Conservation (phyloP, 2,329 filamentous ascomycete genomes). For the Claviceps humidiphila region DNA sequence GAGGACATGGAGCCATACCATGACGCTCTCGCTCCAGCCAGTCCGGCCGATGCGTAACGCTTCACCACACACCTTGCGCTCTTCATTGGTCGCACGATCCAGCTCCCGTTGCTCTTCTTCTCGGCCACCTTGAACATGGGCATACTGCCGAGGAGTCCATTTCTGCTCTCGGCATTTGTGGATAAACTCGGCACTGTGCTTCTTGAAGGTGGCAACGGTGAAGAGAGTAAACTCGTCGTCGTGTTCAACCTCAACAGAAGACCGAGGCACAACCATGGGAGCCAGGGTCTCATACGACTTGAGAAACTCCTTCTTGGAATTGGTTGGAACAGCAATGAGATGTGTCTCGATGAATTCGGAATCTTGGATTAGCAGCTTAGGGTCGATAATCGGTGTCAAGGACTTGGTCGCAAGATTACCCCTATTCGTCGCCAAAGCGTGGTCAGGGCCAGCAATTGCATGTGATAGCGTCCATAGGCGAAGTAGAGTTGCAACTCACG, state of each 20-base stretch:
- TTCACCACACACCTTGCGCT: slow-evolving; percentile 87
- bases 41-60: slow-evolving; percentile 74
- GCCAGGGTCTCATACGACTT: slow-evolving; percentile 78
- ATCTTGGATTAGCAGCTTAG: slow-evolving; percentile 65
- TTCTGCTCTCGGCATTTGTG: slow-evolving; percentile 86
- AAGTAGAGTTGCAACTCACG: slow-evolving; percentile 37
- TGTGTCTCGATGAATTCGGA: slow-evolving; percentile 97
- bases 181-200: slow-evolving; percentile 72
- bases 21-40: slow-evolving; percentile 91
- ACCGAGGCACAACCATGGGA: slow-evolving; percentile 88
- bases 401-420: slow-evolving; percentile 93
- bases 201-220: slow-evolving; percentile 87
- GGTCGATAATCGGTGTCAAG: slow-evolving; percentile 76
- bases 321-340: slow-evolving; percentile 74
- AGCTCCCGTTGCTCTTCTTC: slow-evolving; percentile 85
- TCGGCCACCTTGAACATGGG: slow-evolving; percentile 76
- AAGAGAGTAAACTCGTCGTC: slow-evolving; percentile 87
- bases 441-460: background rate
- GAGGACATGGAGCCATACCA: slow-evolving; percentile 90
- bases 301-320: slow-evolving; percentile 74
- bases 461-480: background rate
- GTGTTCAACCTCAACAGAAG: slow-evolving; percentile 62
- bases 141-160: slow-evolving; percentile 91
- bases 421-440: slow-evolving; percentile 26
- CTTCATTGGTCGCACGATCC: slow-evolving; percentile 67